These are phyloP conservation scores for Neonectria punicea DNA, from an alignment of 2,329 filamentous ascomycete genomes.

Conservation along the genomic window DNA sequence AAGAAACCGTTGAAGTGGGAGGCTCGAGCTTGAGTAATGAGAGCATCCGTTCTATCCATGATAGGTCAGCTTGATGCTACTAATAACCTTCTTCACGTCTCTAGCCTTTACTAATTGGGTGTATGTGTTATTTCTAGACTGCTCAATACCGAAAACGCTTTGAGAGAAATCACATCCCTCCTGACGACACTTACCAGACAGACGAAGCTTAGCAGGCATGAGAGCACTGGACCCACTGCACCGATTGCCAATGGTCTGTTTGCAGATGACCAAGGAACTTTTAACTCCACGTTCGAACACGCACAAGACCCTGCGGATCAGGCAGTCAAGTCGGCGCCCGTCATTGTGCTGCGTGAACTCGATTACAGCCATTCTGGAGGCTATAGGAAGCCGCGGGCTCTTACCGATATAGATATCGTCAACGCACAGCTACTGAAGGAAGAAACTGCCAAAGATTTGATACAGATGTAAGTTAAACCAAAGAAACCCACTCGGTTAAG, in stretches of 20 bases:
- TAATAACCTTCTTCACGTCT: too few species aligned
- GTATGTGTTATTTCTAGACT: not conserved
- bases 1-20: not conserved
- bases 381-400: not conserved
- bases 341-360: conserved; percentile 9
- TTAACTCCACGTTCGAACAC: not conserved
- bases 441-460: not conserved
- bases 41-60: not conserved
- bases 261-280: not conserved
- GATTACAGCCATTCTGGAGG: not conserved
- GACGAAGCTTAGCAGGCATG: not conserved
- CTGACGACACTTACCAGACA: not conserved
- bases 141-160: not conserved
- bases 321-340: not conserved
- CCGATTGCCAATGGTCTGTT: not conserved
- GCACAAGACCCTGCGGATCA: not conserved
- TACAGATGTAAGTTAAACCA: not conserved
- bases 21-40: not conserved
- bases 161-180: not conserved
- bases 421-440: not conserved
- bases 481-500: not conserved
- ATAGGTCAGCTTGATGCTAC: not conserved
- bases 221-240: too few species aligned
- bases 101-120: too few species aligned
- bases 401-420: not conserved